Base-by-base conservation (phyloP, 108 stramenopile species). In the Thalassiosira profunda region DNA sequence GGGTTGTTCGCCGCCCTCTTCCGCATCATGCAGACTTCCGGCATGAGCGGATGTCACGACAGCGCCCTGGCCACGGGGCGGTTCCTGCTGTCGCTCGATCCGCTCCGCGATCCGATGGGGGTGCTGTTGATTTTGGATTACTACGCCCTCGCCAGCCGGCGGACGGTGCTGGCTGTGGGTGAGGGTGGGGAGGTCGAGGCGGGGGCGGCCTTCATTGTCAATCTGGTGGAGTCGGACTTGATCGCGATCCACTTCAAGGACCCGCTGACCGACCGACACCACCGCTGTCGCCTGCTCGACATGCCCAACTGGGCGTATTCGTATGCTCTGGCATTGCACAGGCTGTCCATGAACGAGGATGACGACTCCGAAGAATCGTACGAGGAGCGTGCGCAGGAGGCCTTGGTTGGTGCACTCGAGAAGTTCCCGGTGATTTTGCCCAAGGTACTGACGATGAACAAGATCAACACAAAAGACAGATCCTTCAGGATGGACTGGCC, bases 231-330 rank as follows among this genome's bases (percentile, higher is more conserved):
- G 36, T 58, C 61, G 18, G 41, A 59, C 36, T 23, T 58, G 64
- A 55, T 79, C 29, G 30, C 37, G 20, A 68, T 82, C 28, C 63
- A 82, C 31, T 74, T 74, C 60, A 58, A 36, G 45, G 82, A 83
- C 42, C 57, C 62, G 1, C 42, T 63, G 51, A 66, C 74, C 23
- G 35, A 20, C 1, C 67, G 78, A 10, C 72, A 69, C 28, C 60
- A 60, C 33, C 33, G 60, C 12, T 73, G 88, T 49, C 44, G 23
- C 15, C 56, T 95, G 25, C 15, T 47, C 2, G 73, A 88, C 23
- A 44, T 95, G 74, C 93, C 93, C 0, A 91, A 88, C 52, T 88
- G 72, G 81, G 74, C 89, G 12, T 92, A 63, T 59, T 87, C 87
- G 21, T 90, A 90, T 78, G 90, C 93, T 3, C 49, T 95, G 48